Conservation (phyloP, 1,284 basidiomycete species). For the Trichosporon coremiiforme region DNA sequence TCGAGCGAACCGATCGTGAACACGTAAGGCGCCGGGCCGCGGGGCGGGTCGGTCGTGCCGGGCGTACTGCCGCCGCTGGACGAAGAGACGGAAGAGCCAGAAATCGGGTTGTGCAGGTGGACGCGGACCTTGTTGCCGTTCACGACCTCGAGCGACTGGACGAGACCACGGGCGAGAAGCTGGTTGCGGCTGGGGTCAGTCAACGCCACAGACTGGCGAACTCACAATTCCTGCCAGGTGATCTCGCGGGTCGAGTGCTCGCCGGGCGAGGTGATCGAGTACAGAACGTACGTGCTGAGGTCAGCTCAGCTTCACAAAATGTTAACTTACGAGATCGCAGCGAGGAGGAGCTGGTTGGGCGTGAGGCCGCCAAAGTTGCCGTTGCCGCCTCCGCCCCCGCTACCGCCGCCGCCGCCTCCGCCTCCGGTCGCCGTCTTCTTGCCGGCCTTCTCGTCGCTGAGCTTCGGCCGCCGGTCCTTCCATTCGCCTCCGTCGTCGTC, state of each 20-base stretch:
- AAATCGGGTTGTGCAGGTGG: constrained; percentile 54
- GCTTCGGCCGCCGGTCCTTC: constrained; percentile 43
- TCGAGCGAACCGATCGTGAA: constrained; percentile 98
- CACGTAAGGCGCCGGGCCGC: constrained; percentile 65
- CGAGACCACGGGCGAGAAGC: constrained; percentile 93
- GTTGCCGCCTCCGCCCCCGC: constrained; percentile 37
- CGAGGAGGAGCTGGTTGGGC: constrained; percentile 52
- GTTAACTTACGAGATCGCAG: constrained; percentile 43
- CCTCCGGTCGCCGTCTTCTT: constrained; percentile 43
- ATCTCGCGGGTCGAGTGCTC: constrained; percentile 70
- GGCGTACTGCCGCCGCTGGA: constrained; percentile 31
- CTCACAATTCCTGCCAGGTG: constrained; percentile 93
- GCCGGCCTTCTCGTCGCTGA: constrained; percentile 43
- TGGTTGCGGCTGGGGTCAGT: constrained; percentile 67
- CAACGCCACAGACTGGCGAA: constrained; percentile 12
- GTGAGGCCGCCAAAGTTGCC: constrained; percentile 47
- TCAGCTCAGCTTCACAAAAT: constrained; percentile 1
- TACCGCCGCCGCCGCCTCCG: constrained; percentile 43
- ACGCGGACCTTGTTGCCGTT: constrained; percentile 78
- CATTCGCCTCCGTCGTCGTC: constrained; percentile 38
- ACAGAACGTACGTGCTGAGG: constrained; percentile 49
- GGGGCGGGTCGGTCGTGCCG: constrained; percentile 46
- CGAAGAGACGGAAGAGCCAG: constrained; percentile 26
- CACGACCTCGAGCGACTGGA: constrained; percentile 90
- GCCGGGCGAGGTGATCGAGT: constrained; percentile 45